These are phyloP conservation scores for Rubroshorea leprosula DNA, from an alignment of 345 rosid genomes.

Conservation along the genomic window DNA sequence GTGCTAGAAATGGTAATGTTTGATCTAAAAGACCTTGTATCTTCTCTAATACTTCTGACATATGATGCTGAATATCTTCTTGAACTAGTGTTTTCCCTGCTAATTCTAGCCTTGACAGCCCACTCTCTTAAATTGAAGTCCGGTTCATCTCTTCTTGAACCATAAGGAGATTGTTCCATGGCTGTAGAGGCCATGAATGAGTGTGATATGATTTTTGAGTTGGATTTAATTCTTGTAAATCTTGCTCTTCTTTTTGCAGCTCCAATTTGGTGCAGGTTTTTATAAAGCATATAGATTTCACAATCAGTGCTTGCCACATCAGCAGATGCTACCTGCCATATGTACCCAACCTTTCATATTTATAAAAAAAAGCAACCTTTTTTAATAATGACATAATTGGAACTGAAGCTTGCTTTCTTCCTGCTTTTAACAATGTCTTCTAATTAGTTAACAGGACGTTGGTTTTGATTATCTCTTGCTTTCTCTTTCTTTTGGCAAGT, in stretches of 20 bases:
- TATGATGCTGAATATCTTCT: conserved; percentile 83
- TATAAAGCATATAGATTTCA: background rate
- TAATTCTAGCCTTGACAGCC: conserved; percentile 43
- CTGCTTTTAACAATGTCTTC: background rate
- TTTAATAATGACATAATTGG: background rate
- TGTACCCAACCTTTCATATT: too few species aligned
- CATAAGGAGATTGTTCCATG: conserved; percentile 25
- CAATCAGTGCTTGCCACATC: conserved; percentile 9
- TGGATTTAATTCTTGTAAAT: conserved; percentile 4
- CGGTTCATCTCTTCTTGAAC: conserved; percentile 26
- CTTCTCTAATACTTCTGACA: conserved; percentile 70
- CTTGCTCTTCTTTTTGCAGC: background rate
- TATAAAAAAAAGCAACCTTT: too few species aligned
- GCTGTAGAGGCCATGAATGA: conserved; percentile 21
- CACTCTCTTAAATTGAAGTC: conserved; percentile 51
- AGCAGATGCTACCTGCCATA: background rate
- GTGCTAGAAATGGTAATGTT: conserved; percentile 72
- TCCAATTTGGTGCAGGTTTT: background rate
- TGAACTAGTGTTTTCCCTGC: conserved; percentile 43
- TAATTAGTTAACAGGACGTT: background rate
- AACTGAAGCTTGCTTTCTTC: background rate
- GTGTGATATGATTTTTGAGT: background rate
- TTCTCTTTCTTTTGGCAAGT: too few species aligned
- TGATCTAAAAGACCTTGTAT: conserved; percentile 54
- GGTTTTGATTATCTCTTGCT: background rate